Conservation (phyloP, 768 basidiomycete genomes). For the Tephrocybe sp. region DNA sequence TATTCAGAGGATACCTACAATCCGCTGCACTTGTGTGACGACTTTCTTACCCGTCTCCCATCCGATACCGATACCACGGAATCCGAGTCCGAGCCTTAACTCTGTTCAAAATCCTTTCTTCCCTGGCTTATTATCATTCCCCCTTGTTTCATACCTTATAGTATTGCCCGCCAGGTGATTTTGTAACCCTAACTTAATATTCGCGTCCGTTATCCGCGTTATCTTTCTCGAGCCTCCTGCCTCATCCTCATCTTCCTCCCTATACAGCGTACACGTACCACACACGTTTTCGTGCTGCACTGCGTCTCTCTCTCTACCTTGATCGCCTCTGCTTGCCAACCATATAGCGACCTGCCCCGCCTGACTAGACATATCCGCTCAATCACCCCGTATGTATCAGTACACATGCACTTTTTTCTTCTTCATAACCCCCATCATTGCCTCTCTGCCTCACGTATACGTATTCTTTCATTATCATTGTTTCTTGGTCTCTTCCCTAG, state of each 20-base stretch:
- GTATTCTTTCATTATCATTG: no score
- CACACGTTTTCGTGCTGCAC: no score
- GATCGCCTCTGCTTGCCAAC: no score
- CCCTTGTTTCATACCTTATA: conserved; percentile 7
- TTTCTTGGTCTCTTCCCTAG: conserved; percentile 5
- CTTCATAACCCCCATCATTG: not conserved
- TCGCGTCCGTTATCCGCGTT: not conserved
- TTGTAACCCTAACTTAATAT: conserved; percentile 12
- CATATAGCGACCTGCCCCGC: not conserved
- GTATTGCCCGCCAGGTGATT: conserved; percentile 2
- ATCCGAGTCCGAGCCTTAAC: not conserved
- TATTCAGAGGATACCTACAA: conserved; percentile 72
- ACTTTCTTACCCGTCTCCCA: not conserved
- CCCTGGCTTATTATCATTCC: conserved; percentile 4
- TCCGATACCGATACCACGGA: conserved; percentile 6
- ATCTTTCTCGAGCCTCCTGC: conserved; percentile 7
- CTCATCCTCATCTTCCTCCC: not conserved
- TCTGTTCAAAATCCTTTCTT: not conserved
- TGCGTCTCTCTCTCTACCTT: no score
- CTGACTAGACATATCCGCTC: conserved; percentile 10
- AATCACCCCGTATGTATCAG: conserved; percentile 11
- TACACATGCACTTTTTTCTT: conserved; percentile 5
- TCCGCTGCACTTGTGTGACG: conserved; percentile 62
- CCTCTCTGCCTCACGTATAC: no score
- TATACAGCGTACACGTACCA: no score